Percentiles rank a stretch among this genome's conserved stretches.
Conservation (phyloP, 306 rosid genomes). For the Sphenostylis stenocarpa region DNA sequence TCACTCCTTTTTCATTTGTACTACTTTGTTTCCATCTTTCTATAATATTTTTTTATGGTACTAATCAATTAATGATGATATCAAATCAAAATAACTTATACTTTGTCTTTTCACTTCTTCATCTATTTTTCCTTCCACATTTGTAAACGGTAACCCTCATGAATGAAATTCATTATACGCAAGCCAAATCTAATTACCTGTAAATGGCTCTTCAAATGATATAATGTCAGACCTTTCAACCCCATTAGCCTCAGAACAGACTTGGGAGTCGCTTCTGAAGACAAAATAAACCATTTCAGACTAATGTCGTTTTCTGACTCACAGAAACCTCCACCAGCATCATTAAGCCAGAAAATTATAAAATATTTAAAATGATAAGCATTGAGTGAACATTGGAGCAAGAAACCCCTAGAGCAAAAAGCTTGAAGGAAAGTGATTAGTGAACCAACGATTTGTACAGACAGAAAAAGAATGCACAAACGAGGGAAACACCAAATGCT, state of each 20-base stretch:
- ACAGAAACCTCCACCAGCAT: neutral
- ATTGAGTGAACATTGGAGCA: neutral
- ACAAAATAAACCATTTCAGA: constrained; percentile 30
- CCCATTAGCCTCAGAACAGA: constrained; percentile 91
- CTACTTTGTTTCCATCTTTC: neutral
- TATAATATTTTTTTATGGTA: neutral
- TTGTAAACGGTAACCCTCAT: neutral
- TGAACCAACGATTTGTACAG: neutral
- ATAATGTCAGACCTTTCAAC: constrained; percentile 87
- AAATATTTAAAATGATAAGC: neutral
- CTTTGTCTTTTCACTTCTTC: neutral
- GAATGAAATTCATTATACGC: neutral
- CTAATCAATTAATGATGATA: neutral
- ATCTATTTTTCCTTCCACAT: neutral
- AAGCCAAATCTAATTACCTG: constrained; percentile 55
- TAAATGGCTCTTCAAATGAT: constrained; percentile 97
- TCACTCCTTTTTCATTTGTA: neutral
- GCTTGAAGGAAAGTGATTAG: neutral
- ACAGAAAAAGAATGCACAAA: neutral
- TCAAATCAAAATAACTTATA: neutral
- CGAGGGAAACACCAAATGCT: neutral
- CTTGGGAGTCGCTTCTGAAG: constrained; percentile 94
- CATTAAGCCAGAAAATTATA: neutral
- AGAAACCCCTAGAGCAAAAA: neutral
- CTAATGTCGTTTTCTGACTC: neutral